Evolutionary conservation across 371 early-diverging fungal genomes (phyloP), one percentile per base, ranked within the genome.

Genomic region (Pancytospora philotis): DNA sequence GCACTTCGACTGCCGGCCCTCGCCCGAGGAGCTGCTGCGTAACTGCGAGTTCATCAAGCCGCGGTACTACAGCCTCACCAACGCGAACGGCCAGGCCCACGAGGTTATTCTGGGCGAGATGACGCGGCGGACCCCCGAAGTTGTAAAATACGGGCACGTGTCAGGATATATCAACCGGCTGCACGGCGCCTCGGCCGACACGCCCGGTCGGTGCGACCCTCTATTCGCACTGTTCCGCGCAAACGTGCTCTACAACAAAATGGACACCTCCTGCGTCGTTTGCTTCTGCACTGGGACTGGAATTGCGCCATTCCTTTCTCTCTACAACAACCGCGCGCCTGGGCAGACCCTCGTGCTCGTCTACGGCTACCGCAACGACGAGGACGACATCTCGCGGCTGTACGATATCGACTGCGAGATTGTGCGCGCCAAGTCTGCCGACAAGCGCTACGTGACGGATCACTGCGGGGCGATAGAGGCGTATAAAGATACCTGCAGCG

Each of bases 271-370:
- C 41, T 64, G 65, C n/a, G 22, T 61, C 0, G 8, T 78, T 2
- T 57, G 67, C 25, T 64, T 80, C 58, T 74, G 75, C 30, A 78
- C 76, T 32, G 81, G 81, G 38, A 76, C 77, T 36, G 81, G 81
- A 35, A 68, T 80, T 30, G 75, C 79, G 13, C 81, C 76, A 4
- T 80, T 80, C 72, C 35, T 80, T 22, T 69, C 77, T 19, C 76
- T 80, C 69, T 41, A 68, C 10, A 63, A 60, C n/a, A 73, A 77
- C 48, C 39, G 39, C 32, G n/a, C 45, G 10, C 1, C 34, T 48
- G 60, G 70, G 32, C 55, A 65, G 22, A 19, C 19, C 16, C 51
- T 76, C 36, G 62, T 52, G 53, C 39, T 80, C 3, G 67, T 80
- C 10, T 80, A 78, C 57, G 81, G 81, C 49, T 80, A 69, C 55